These are phyloP conservation scores for Neonectria coccinea DNA, from an alignment of 2,329 filamentous ascomycete species.

Conservation along the genomic window DNA sequence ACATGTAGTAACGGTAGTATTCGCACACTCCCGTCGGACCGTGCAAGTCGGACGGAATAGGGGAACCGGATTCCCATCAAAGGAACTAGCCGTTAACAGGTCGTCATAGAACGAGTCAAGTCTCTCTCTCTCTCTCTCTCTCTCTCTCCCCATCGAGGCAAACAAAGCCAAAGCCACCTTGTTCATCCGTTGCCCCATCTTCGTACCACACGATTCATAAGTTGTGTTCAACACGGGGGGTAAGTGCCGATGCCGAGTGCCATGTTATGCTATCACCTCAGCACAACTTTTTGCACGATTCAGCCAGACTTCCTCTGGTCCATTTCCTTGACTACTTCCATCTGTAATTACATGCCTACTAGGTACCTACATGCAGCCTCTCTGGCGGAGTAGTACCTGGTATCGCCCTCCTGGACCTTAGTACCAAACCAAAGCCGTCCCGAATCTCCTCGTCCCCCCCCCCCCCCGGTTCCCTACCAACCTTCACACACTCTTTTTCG, in stretches of 20 bases:
- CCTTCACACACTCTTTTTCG: slow-evolving; percentile 20
- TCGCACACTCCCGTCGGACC: neutral
- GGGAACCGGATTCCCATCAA: neutral
- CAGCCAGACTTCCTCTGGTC: neutral
- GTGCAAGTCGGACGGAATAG: neutral
- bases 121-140: neutral
- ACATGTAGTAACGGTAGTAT: neutral
- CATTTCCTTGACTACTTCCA: slow-evolving; percentile 10
- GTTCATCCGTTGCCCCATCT: neutral
- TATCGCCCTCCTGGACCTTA: neutral
- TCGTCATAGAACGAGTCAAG: neutral
- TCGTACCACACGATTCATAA: neutral
- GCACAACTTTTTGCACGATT: slow-evolving; percentile 11
- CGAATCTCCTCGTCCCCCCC: slow-evolving; percentile 7
- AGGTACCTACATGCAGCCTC: slow-evolving; percentile 7
- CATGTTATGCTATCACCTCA: neutral
- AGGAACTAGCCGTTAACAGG: neutral
- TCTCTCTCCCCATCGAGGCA: neutral
- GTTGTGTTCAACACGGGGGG: neutral
- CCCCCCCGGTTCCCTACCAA: slow-evolving; percentile 10
- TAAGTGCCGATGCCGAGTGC: neutral
- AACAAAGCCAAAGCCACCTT: neutral
- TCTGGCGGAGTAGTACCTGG: slow-evolving; percentile 10
- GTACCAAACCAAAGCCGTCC: slow-evolving; percentile 13
- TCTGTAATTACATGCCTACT: neutral